Percentiles rank a stretch among this genome's conserved stretches.
phyloP scores from a whole-genome alignment of 768 basidiomycete genomes.

The Tulasnella sp. region DNA sequence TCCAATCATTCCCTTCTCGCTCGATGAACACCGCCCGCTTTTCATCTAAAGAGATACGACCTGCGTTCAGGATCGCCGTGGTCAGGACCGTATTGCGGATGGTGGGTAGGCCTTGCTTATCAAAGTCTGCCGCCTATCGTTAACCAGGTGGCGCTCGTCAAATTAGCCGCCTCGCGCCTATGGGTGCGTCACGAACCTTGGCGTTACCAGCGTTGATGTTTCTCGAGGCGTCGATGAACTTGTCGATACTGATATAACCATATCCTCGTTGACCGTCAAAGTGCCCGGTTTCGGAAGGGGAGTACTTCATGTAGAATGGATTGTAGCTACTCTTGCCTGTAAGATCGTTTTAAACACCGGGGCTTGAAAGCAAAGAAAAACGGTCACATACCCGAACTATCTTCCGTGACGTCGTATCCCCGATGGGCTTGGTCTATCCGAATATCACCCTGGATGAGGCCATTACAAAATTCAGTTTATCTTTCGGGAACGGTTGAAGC shows the following conservation, averaged over 20 bases:
- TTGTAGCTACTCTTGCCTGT: slow-evolving; percentile 39
- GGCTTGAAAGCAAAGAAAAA: neutral
- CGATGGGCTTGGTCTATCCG: slow-evolving; percentile 87
- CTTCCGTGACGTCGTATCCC: slow-evolving; percentile 80
- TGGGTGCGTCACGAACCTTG: slow-evolving; percentile 22
- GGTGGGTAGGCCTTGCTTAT: slow-evolving; percentile 70
- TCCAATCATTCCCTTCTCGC: slow-evolving; percentile 51
- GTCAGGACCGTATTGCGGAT: slow-evolving; percentile 79
- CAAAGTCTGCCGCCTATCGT: slow-evolving; percentile 49
- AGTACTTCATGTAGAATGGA: slow-evolving; percentile 95
- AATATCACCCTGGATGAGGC: slow-evolving; percentile 60
- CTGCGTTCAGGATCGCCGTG: slow-evolving; percentile 82
- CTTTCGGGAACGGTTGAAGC: neutral
- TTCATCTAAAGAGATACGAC: slow-evolving; percentile 81
- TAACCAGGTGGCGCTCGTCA: no score
- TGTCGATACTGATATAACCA: slow-evolving; percentile 80
- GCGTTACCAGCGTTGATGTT: slow-evolving; percentile 60
- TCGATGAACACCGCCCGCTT: slow-evolving; percentile 70
- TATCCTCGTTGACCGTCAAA: slow-evolving; percentile 93
- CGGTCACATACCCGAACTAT: slow-evolving; percentile 34
- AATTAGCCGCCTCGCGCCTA: neutral
- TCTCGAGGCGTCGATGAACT: slow-evolving; percentile 75
- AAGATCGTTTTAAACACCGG: neutral
- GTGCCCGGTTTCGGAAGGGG: slow-evolving; percentile 79
- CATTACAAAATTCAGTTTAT: neutral